Evolutionary conservation across 768 basidiomycete genomes (phyloP).

Genomic region (Phlegmacium glaucopus): DNA sequence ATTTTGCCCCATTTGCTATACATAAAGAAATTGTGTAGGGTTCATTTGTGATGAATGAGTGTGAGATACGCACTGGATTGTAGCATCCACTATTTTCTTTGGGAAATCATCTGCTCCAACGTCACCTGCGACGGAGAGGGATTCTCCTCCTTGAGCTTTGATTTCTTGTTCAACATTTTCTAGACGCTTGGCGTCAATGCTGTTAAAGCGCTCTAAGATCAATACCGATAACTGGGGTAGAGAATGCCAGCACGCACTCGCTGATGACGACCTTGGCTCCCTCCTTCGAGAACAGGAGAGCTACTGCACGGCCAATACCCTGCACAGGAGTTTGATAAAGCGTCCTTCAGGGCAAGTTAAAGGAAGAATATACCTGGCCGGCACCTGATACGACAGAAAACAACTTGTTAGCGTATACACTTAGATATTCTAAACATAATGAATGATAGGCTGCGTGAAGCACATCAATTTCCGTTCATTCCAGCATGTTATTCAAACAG

Average conservation of each 20-base stretch:
- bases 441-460: not conserved
- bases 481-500: too few relatives aligned
- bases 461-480: too few relatives aligned
- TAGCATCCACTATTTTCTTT: constrained; percentile 70
- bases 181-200: constrained; percentile 72
- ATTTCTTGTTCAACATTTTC: constrained; percentile 69
- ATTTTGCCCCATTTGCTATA: constrained; percentile 76
- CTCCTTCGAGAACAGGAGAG: constrained; percentile 77
- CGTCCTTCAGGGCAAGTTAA: not conserved
- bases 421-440: not conserved
- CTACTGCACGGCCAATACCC: constrained; percentile 77
- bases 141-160: constrained; percentile 67
- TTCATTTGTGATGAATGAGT: not conserved
- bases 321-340: constrained; percentile 20
- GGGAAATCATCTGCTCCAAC: constrained; percentile 84
- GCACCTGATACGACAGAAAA: constrained; percentile 46
- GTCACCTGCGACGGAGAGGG: constrained; percentile 73
- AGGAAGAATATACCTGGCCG: constrained; percentile 52
- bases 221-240: constrained; percentile 1
- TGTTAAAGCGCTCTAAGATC: constrained; percentile 21
- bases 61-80: constrained; percentile 55
- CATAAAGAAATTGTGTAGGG: not conserved
- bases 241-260: constrained; percentile 48
- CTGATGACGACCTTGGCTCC: constrained; percentile 85
- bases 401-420: not conserved